Percentiles rank a stretch among this genome's conserved stretches.
Conservation (phyloP, 2,329 filamentous ascomycete species). For the Ceratocystis harringtonii region DNA sequence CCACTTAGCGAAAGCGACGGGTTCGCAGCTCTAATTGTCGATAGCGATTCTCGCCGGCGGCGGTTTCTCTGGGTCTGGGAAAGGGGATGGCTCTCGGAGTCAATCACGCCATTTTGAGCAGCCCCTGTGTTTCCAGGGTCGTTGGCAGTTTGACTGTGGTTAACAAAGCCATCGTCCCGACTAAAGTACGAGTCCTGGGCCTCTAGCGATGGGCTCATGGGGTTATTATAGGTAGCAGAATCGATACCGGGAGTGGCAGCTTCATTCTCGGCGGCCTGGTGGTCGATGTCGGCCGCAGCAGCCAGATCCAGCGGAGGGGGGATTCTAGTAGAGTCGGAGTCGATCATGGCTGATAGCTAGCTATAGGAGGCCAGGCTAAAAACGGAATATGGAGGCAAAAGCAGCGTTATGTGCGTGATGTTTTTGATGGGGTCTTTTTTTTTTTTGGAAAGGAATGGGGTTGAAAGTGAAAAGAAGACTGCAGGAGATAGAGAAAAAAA, state of each 20-base stretch:
- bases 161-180: slow-evolving; percentile 15
- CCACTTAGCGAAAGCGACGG: slow-evolving; percentile 44
- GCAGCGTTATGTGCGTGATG: background rate
- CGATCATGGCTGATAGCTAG: background rate
- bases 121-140: background rate
- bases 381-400: background rate
- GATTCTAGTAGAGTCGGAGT: slow-evolving; percentile 8
- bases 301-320: slow-evolving; percentile 12
- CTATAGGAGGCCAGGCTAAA: background rate
- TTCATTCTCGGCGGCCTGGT: slow-evolving; percentile 19
- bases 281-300: slow-evolving; percentile 11
- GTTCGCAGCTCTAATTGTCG: slow-evolving; percentile 40
- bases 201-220: slow-evolving; percentile 13
- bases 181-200: slow-evolving; percentile 21
- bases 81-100: slow-evolving; percentile 13
- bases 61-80: slow-evolving; percentile 17
- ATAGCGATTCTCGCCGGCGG: slow-evolving; percentile 36
- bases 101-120: background rate
- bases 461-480: background rate
- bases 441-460: background rate
- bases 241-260: slow-evolving; percentile 24
- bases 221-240: slow-evolving; percentile 20
- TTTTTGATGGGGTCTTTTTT: background rate
- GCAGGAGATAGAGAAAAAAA: background rate
- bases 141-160: slow-evolving; percentile 2